phyloP scores from a whole-genome alignment of 1,284 basidiomycete genomes.

The Meira miltonrushii region DNA sequence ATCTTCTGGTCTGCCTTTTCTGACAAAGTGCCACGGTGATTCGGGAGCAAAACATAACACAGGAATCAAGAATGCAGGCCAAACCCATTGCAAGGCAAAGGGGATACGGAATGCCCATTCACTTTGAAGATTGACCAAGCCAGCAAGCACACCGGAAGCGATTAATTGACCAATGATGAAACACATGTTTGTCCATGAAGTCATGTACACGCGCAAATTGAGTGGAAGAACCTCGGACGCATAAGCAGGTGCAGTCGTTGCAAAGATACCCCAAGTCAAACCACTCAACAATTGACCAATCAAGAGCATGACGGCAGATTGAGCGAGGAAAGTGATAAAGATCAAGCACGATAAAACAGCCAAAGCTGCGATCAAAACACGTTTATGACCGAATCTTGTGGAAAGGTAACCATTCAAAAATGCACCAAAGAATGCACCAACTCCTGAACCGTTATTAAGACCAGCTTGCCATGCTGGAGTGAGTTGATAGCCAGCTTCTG shows the following conservation, averaged over 20 bases:
- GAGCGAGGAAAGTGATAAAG: too few species aligned
- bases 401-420: too few species aligned
- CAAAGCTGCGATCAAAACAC: too few species aligned
- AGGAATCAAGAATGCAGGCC: constrained; percentile 26
- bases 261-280: constrained; percentile 52
- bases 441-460: too few species aligned
- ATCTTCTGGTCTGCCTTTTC: constrained; percentile 33
- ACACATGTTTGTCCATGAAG: constrained; percentile 55
- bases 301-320: too few species aligned
- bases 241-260: constrained; percentile 55
- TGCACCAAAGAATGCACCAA: too few species aligned
- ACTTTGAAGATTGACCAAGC: constrained; percentile 24
- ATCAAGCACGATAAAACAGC: too few species aligned
- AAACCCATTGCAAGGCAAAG: constrained; percentile 54
- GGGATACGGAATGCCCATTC: constrained; percentile 46
- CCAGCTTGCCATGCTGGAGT: too few species aligned
- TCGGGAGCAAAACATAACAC: constrained; percentile 47
- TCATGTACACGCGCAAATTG: constrained; percentile 54
- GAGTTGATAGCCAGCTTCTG: too few species aligned
- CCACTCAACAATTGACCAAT: constrained; percentile 53
- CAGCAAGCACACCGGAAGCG: constrained; percentile 51
- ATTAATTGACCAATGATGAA: not conserved
- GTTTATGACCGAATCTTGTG: too few species aligned
- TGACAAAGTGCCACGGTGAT: constrained; percentile 50
- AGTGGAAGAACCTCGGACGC: constrained; percentile 57